phyloP scores from a whole-genome alignment of 441 rosid genomes.

The Hypseocharis bilobata region DNA sequence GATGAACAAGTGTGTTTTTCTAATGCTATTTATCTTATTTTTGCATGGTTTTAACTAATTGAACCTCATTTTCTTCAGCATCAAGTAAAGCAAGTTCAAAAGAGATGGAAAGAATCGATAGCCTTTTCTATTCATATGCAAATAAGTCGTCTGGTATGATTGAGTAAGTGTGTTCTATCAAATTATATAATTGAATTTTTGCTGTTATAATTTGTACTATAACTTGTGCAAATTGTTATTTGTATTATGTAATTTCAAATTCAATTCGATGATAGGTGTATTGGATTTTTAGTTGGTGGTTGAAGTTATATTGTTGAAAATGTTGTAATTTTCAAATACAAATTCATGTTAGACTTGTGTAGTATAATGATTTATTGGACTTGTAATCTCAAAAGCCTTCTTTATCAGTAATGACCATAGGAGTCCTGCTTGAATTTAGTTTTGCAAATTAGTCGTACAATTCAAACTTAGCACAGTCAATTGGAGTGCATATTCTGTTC shows the following conservation, averaged over 20 bases:
- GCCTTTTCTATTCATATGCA: constrained; percentile 57
- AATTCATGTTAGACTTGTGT: neutral
- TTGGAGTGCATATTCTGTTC: neutral
- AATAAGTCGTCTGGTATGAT: constrained; percentile 63
- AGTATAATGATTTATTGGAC: no score
- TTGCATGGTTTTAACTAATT: neutral
- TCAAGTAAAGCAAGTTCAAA: constrained; percentile 75
- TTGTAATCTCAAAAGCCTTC: neutral
- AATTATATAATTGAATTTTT: neutral
- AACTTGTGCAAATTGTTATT: neutral
- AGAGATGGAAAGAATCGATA: constrained; percentile 88
- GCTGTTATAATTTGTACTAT: neutral
- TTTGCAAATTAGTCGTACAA: neutral
- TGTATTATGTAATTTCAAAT: neutral
- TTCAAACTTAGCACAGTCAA: neutral
- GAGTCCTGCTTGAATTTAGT: neutral
- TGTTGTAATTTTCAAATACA: neutral
- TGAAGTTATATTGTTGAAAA: neutral
- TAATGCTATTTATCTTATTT: neutral
- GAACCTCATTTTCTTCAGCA: constrained; percentile 33
- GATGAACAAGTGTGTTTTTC: neutral
- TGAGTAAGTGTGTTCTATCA: constrained; percentile 51
- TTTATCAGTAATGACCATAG: neutral
- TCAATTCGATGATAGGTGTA: neutral
- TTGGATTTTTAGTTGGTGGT: neutral